Evolutionary conservation across 257 asterid genomes (phyloP).

Genomic region (Ophiorrhiza pumila): DNA sequence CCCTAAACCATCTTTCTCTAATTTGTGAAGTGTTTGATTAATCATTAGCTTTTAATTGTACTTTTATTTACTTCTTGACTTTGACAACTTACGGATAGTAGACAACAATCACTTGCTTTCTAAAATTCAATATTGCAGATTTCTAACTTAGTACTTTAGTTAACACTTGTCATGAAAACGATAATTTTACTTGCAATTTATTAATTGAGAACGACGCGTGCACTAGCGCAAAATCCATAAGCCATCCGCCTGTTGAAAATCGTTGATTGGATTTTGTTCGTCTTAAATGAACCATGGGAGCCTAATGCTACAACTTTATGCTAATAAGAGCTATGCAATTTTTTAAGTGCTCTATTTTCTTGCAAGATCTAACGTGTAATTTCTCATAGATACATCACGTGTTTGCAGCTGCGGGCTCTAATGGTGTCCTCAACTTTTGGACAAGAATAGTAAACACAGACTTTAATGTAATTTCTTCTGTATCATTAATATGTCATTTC

Average conservation of each 20-base stretch:
- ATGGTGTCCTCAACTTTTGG: conserved; percentile 93
- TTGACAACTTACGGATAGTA: too few relatives aligned
- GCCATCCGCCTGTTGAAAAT: not conserved
- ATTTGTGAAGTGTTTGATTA: too few relatives aligned
- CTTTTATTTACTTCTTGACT: too few relatives aligned
- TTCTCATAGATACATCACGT: conserved; percentile 70
- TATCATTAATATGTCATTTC: not conserved
- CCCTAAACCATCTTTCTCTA: too few relatives aligned
- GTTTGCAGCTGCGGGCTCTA: conserved; percentile 94
- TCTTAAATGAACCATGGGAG: not conserved
- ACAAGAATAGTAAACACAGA: conserved; percentile 95
- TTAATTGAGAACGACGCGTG: too few relatives aligned
- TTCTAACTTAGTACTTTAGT: too few relatives aligned
- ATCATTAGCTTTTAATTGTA: too few relatives aligned
- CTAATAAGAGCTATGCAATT: not conserved
- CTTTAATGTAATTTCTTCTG: conserved; percentile 60
- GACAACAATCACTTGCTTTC: too few relatives aligned
- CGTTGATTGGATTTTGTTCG: not conserved
- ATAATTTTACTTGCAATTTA: too few relatives aligned
- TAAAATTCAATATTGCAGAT: too few relatives aligned
- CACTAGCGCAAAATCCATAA: too few relatives aligned
- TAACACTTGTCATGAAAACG: too few relatives aligned
- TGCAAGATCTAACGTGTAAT: conserved; percentile 9
- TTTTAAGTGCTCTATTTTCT: not conserved
- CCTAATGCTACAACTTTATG: not conserved